phyloP scores from a whole-genome alignment of 768 basidiomycete genomes.

The Chiua virens region DNA sequence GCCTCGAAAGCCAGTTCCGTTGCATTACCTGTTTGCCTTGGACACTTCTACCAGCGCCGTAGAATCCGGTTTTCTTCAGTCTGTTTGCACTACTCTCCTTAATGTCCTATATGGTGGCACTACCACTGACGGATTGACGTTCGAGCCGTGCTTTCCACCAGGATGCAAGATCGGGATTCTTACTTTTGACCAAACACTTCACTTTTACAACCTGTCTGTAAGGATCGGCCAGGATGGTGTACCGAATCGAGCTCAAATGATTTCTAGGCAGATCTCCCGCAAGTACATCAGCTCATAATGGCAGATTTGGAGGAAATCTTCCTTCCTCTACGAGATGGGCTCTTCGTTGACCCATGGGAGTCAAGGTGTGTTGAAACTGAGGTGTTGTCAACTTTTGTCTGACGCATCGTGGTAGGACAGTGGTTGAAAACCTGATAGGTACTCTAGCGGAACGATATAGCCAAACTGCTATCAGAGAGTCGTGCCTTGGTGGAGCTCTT shows the following conservation, averaged over 20 bases:
- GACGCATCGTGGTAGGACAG: slow-evolving; percentile 40
- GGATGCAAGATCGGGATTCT: slow-evolving; percentile 70
- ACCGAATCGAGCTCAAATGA: slow-evolving; percentile 18
- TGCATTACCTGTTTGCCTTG: slow-evolving; percentile 83
- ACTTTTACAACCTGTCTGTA: slow-evolving; percentile 90
- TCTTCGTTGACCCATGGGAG: slow-evolving; percentile 75
- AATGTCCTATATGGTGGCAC: slow-evolving; percentile 63
- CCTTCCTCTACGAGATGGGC: slow-evolving; percentile 65
- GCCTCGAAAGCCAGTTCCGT: slow-evolving; percentile 54
- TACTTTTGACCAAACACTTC: slow-evolving; percentile 76
- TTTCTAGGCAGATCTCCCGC: slow-evolving; percentile 42
- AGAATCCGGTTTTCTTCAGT: slow-evolving; percentile 64
- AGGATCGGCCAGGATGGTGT: slow-evolving; percentile 27
- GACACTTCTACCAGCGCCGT: slow-evolving; percentile 77
- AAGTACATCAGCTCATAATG: slow-evolving; percentile 73
- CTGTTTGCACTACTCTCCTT: slow-evolving; percentile 63
- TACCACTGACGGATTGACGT: slow-evolving; percentile 39
- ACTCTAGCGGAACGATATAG: slow-evolving; percentile 63
- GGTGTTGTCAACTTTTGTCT: neutral
- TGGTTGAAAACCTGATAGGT: slow-evolving; percentile 66
- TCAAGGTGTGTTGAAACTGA: slow-evolving; percentile 53
- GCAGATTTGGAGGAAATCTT: slow-evolving; percentile 93
- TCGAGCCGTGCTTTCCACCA: slow-evolving; percentile 52
- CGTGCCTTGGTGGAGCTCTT: slow-evolving; percentile 79
- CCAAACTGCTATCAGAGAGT: slow-evolving; percentile 45